Evolutionary conservation across 805 yeast genomes (phyloP), one percentile per base, ranked within the genome.

Genomic region (Kregervanrija fluxuum): DNA sequence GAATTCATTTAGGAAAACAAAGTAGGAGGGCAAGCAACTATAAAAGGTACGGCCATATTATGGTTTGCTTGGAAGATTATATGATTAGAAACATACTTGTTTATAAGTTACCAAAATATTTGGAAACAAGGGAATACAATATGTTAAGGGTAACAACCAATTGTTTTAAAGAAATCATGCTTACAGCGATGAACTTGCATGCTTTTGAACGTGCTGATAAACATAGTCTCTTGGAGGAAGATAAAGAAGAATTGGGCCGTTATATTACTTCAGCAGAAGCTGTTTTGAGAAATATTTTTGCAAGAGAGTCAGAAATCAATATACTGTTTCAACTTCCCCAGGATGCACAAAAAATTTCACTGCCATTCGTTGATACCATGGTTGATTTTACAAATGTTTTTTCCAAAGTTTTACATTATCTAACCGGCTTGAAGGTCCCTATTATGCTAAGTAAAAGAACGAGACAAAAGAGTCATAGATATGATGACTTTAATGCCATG

Each of bases 91-190:
- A 33, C 28, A 37, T 42, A 11, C 12, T 42, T 30, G 45, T 37
- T 11, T 14, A 59, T 35, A 48, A 45, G 35, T 43, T 70, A 31
- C 63, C 77, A 41, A 67, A 66, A 11, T 65, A 77, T 10, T 62
- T 51, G 36, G 70, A 66, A 11, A 50, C 57, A 12, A 73, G 69
- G 41, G 71, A 75, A 45, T 79, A 79, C 70, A 75, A 77, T 42
- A 69, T 85, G 2, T 73, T 81, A 4, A 88, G 84, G 50, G 86
- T 89, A 1, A 75, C 81, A 2, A 75, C 85, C 74, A 68, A 77
- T 35, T 75, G 85, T 44, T 78, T 85, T 58, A 73, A 74, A 22
- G 85, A 85, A 49, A 61, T 89, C 33, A 62, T 91, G 4, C 54
- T 71, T 15, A 67, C 74, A 5, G 53, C 60, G 5, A 52, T 61